Evolutionary conservation across 257 asterid genomes (phyloP).

Genomic region (Scutellaria barbata): DNA sequence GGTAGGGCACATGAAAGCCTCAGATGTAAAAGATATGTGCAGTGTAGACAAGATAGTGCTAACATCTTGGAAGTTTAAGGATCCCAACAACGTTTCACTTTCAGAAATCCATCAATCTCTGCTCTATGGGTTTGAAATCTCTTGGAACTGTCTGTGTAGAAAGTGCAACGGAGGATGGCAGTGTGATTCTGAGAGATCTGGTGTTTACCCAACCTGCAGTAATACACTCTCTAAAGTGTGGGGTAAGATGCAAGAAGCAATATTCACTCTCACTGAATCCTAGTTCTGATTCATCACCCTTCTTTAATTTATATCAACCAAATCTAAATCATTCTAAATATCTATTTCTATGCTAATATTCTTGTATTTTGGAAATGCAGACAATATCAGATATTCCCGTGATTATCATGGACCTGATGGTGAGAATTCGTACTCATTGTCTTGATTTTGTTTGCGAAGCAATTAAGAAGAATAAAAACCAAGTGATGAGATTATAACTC

Average conservation of each 20-base stretch:
- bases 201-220: background rate
- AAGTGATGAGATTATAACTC: too few species aligned
- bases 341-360: too few species aligned
- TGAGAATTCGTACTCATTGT: too few species aligned
- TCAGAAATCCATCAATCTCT: conserved; percentile 10
- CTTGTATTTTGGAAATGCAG: too few species aligned
- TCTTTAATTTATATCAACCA: too few species aligned
- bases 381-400: too few species aligned
- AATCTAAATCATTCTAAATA: background rate
- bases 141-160: background rate
- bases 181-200: background rate
- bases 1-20: background rate
- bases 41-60: background rate
- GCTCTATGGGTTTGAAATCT: conserved; percentile 20
- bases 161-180: background rate
- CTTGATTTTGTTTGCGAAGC: background rate
- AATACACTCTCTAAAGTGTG: background rate
- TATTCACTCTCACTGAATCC: too few species aligned
- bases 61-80: conserved; percentile 23
- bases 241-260: background rate
- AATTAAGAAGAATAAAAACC: too few species aligned
- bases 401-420: too few species aligned
- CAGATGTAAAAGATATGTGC: background rate
- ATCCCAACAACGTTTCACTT: background rate
- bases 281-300: too few species aligned